Evolutionary conservation across 371 early-diverging fungal genomes (phyloP).

Genomic region (Apophysomyces variabilis): DNA sequence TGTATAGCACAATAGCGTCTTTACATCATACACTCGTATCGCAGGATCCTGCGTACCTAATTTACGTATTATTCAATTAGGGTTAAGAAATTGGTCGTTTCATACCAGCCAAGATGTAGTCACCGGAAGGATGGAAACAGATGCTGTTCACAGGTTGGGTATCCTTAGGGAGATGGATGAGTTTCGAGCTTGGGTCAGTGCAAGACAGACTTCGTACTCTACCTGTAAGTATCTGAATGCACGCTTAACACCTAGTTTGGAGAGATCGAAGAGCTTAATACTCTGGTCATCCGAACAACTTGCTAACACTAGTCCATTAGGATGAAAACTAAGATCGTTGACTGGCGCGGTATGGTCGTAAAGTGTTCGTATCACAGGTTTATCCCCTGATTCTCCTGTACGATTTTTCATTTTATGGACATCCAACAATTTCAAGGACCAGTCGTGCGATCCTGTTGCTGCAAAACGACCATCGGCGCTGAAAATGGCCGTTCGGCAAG

Average conservation of each 20-base stretch:
- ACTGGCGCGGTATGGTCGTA: constrained; percentile 86
- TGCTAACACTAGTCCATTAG: constrained; percentile 89
- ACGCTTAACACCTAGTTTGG: constrained; percentile 77
- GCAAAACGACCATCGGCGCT: constrained; percentile 73
- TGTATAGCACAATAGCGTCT: constrained; percentile 78
- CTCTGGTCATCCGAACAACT: constrained; percentile 85
- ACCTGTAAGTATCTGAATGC: constrained; percentile 88
- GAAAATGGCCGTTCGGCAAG: constrained; percentile 54
- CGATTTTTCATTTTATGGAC: constrained; percentile 75
- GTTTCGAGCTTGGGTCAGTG: background rate
- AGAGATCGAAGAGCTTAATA: constrained; percentile 89
- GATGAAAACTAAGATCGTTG: constrained; percentile 91
- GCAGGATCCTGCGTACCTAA: constrained; percentile 77
- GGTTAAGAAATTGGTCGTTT: background rate
- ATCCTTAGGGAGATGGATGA: constrained; percentile 46
- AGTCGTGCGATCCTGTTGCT: constrained; percentile 91
- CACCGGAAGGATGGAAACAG: constrained; percentile 87
- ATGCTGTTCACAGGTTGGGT: constrained; percentile 74
- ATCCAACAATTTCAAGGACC: constrained; percentile 89
- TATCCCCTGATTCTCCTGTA: constrained; percentile 66
- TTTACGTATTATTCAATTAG: background rate
- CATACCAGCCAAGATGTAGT: constrained; percentile 67
- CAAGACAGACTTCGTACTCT: background rate
- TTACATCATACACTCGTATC: constrained; percentile 85
- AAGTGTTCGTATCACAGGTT: constrained; percentile 85